Evolutionary conservation across 2,329 filamentous ascomycete species (phyloP).

Genomic region (Bisporella sp.): DNA sequence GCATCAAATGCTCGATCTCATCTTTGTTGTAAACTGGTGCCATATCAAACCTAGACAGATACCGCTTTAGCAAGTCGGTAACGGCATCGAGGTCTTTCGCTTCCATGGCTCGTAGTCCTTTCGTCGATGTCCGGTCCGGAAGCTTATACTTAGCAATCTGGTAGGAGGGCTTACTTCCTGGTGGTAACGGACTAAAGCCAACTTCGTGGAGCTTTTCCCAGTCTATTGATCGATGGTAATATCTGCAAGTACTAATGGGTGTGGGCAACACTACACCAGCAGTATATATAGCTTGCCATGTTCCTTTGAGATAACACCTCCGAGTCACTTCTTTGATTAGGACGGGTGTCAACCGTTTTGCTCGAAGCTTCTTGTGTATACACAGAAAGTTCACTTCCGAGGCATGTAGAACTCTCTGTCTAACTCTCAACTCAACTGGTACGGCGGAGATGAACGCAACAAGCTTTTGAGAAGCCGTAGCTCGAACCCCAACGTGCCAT

Average conservation of each 20-base stretch:
- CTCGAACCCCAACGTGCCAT: conserved; percentile 93
- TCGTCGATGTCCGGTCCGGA: conserved; percentile 64
- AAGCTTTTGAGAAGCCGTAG: conserved; percentile 73
- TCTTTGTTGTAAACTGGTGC: conserved; percentile 72
- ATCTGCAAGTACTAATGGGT: conserved; percentile 86
- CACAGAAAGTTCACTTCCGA: conserved; percentile 98
- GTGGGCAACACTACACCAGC: conserved; percentile 86
- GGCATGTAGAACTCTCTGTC: conserved; percentile 65
- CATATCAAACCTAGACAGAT: conserved; percentile 75
- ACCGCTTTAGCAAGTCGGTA: conserved; percentile 65
- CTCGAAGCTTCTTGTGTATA: conserved; percentile 94
- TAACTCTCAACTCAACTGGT: conserved; percentile 74
- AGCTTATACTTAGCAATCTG: conserved; percentile 84
- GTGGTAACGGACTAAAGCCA: conserved; percentile 84
- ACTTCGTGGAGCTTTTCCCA: conserved; percentile 96
- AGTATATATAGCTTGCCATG: conserved; percentile 96
- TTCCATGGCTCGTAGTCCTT: conserved; percentile 75
- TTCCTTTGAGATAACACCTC: conserved; percentile 75
- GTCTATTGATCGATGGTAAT: conserved; percentile 89
- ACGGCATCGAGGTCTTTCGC: conserved; percentile 71
- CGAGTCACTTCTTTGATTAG: conserved; percentile 98
- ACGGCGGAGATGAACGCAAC: conserved; percentile 96
- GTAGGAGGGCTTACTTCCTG: conserved; percentile 74
- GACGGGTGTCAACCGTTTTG: conserved; percentile 85
- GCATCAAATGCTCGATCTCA: conserved; percentile 83